Evolutionary conservation across 345 rosid genomes (phyloP).

Genomic region (Diplotaxis tenuifolia): DNA sequence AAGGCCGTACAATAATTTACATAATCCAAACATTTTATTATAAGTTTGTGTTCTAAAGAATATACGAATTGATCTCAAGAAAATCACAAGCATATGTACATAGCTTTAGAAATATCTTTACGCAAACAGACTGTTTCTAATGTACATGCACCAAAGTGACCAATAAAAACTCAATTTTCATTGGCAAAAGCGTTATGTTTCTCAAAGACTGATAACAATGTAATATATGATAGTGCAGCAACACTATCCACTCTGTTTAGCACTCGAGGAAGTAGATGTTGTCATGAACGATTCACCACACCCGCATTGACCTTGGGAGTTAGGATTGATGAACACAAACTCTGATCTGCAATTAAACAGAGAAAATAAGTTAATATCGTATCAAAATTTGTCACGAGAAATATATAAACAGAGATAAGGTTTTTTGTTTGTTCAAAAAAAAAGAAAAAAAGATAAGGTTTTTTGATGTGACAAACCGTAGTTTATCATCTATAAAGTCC

Average conservation of each 20-base stretch:
- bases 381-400: not conserved
- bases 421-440: too few species aligned
- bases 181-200: constrained; percentile 13
- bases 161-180: constrained; percentile 1
- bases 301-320: constrained; percentile 89
- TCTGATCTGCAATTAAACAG: constrained; percentile 54
- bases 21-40: constrained; percentile 5
- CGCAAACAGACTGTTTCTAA: not conserved
- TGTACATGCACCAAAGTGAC: constrained; percentile 3
- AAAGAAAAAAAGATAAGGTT: too few species aligned
- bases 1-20: not conserved
- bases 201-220: not conserved
- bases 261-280: constrained; percentile 36
- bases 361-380: not conserved
- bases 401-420: not conserved
- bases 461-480: too few species aligned
- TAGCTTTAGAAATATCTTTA: constrained; percentile 5
- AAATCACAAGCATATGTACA: constrained; percentile 3
- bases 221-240: not conserved
- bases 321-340: constrained; percentile 80
- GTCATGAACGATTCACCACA: constrained; percentile 95
- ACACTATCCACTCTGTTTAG: constrained; percentile 38
- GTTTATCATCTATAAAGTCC: constrained; percentile 86
- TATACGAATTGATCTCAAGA: constrained; percentile 6
- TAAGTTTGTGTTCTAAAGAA: not conserved